Conservation (phyloP, 441 rosid species). For the Erodium moschatum region DNA sequence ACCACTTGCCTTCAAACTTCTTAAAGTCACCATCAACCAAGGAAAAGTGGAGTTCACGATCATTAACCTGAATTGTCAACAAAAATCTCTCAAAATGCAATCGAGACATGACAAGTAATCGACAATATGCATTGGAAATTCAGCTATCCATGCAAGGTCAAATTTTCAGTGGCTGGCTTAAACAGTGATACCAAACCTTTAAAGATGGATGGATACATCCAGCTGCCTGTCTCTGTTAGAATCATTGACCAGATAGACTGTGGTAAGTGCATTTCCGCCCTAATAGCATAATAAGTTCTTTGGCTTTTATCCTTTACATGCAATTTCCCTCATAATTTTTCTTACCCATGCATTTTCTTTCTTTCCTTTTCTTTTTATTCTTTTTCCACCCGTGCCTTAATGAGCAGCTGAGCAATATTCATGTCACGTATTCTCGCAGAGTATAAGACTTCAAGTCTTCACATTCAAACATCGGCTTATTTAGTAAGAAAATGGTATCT, state of each 20-base stretch:
- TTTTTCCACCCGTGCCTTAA: background rate
- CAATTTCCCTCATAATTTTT: background rate
- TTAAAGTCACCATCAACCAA: constrained; percentile 98
- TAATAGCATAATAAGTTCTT: too few species aligned
- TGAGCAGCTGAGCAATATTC: background rate
- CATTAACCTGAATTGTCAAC: constrained; percentile 40
- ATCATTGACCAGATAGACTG: background rate
- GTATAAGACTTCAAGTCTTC: background rate
- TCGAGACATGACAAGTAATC: background rate
- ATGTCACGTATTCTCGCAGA: background rate
- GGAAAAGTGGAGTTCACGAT: constrained; percentile 67
- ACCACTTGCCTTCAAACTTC: constrained; percentile 97
- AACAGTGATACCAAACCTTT: background rate
- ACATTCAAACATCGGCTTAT: background rate
- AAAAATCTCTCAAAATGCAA: background rate
- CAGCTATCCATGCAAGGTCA: background rate
- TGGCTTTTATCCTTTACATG: background rate
- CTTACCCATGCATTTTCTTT: background rate
- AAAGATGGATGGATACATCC: background rate
- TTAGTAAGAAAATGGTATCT: background rate
- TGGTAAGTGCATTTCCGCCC: background rate
- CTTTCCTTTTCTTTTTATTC: too few species aligned
- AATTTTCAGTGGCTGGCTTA: background rate
- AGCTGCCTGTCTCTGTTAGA: background rate
- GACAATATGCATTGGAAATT: background rate